Conservation (phyloP, 192 early-diverging fungal genomes). For the Linnemannia elongata region DNA sequence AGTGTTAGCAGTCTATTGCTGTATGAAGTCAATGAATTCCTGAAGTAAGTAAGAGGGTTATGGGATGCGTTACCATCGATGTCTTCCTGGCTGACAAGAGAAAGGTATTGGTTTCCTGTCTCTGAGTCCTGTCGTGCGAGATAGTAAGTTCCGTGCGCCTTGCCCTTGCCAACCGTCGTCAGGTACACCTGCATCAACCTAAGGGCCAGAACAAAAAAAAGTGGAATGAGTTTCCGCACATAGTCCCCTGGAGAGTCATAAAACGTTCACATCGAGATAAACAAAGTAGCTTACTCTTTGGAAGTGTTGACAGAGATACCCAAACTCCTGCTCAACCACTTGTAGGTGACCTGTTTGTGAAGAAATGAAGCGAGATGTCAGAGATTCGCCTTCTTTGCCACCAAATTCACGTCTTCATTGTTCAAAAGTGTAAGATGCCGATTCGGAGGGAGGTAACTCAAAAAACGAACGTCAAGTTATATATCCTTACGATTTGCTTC, state of each 20-base stretch:
- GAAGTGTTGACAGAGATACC: constrained; percentile 54
- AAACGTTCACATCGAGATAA: not conserved
- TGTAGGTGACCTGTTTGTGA: constrained; percentile 42
- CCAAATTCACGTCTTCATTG: constrained; percentile 20
- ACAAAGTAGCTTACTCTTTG: constrained; percentile 24
- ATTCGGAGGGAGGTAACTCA: not conserved
- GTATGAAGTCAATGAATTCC: not conserved
- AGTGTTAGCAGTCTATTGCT: too few relatives aligned
- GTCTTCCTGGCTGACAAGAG: constrained; percentile 35
- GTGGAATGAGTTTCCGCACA: not conserved
- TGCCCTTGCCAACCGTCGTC: constrained; percentile 26
- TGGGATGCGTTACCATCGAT: constrained; percentile 14
- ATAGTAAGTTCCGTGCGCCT: constrained; percentile 47
- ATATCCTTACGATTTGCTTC: constrained; percentile 33
- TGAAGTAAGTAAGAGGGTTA: not conserved
- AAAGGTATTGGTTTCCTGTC: constrained; percentile 32
- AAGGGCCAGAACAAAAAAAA: not conserved
- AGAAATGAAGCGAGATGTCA: not conserved
- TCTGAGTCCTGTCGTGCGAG: constrained; percentile 30
- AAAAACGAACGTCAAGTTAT: not conserved
- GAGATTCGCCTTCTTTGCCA: constrained; percentile 25
- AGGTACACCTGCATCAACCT: constrained; percentile 49
- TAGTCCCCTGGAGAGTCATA: not conserved
- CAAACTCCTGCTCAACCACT: constrained; percentile 53
- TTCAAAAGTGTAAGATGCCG: not conserved